Conservation (phyloP, 1,139 yeast genomes). For the Petasospora rhodanensis region DNA sequence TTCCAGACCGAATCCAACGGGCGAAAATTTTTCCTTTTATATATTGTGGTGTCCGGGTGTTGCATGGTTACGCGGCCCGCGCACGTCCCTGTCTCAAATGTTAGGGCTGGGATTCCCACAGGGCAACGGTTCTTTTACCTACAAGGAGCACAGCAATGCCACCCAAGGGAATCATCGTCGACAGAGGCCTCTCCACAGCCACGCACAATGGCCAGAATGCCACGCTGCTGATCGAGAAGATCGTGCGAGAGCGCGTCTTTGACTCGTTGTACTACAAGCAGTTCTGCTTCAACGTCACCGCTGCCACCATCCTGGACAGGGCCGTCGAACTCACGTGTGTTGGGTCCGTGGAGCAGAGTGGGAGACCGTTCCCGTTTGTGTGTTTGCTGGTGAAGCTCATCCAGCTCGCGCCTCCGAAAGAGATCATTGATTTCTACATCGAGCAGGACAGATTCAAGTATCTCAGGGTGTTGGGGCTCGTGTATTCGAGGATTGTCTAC, state of each 20-base stretch:
- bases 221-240: slow-evolving; percentile 52
- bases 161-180: slow-evolving; percentile 19
- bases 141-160: too few relatives aligned
- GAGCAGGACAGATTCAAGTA: slow-evolving; percentile 52
- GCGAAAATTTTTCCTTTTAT: neutral
- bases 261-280: slow-evolving; percentile 60
- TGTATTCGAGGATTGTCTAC: slow-evolving; percentile 43
- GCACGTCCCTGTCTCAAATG: neutral
- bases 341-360: slow-evolving; percentile 41
- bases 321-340: slow-evolving; percentile 33
- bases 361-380: slow-evolving; percentile 50
- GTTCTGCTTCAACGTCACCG: slow-evolving; percentile 46
- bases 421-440: slow-evolving; percentile 41
- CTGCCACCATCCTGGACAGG: slow-evolving; percentile 32
- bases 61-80: neutral
- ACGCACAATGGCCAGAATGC: slow-evolving; percentile 40
- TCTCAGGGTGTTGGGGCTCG: slow-evolving; percentile 44
- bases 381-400: slow-evolving; percentile 51
- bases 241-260: slow-evolving; percentile 52
- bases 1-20: too few relatives aligned
- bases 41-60: slow-evolving; percentile 5
- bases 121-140: too few relatives aligned
- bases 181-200: slow-evolving; percentile 31
- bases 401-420: slow-evolving; percentile 47
- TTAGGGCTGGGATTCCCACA: too few relatives aligned